phyloP scores from a whole-genome alignment of 148 eudicot species.

The Rhododendron vialii region DNA sequence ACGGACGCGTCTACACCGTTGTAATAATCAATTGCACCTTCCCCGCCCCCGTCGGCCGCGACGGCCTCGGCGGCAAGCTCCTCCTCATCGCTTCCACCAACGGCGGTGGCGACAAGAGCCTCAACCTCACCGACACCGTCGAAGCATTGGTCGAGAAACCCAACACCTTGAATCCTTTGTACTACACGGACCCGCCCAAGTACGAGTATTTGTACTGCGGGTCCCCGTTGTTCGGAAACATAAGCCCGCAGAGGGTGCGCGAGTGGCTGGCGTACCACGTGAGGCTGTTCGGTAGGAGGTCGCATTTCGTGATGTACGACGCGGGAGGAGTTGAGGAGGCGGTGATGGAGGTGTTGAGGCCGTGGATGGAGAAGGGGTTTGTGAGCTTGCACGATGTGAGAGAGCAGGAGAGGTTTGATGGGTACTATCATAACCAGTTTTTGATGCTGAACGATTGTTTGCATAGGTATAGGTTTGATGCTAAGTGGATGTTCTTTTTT shows the following conservation, averaged over 20 bases:
- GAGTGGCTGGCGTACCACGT: conserved; percentile 81
- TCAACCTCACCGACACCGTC: conserved; percentile 38
- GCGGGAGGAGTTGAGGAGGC: conserved; percentile 67
- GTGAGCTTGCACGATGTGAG: conserved; percentile 60
- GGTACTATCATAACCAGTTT: conserved; percentile 80
- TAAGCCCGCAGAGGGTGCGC: conserved; percentile 63
- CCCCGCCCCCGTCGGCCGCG: conserved; percentile 25
- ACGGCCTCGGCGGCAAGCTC: conserved; percentile 36
- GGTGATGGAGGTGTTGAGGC: conserved; percentile 49
- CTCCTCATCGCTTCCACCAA: conserved; percentile 39
- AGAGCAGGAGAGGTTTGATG: conserved; percentile 71
- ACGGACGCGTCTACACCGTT: conserved; percentile 71
- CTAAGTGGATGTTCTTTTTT: conserved; percentile 79
- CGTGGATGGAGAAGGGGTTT: conserved; percentile 72
- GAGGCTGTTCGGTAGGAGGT: conserved; percentile 46
- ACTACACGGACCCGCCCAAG: conserved; percentile 33
- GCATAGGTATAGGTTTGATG: conserved; percentile 51
- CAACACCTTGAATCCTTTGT: not conserved
- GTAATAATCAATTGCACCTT: conserved; percentile 74
- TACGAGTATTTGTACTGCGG: conserved; percentile 78
- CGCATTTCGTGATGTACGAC: conserved; percentile 72
- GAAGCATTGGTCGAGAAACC: conserved; percentile 44
- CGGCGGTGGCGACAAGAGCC: conserved; percentile 32
- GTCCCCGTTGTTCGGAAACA: conserved; percentile 53
- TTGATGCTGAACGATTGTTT: conserved; percentile 66